Evolutionary conservation across 2,329 filamentous ascomycete species (phyloP), one percentile per base, ranked within the genome.

Genomic region (Arachnomyces sp.): DNA sequence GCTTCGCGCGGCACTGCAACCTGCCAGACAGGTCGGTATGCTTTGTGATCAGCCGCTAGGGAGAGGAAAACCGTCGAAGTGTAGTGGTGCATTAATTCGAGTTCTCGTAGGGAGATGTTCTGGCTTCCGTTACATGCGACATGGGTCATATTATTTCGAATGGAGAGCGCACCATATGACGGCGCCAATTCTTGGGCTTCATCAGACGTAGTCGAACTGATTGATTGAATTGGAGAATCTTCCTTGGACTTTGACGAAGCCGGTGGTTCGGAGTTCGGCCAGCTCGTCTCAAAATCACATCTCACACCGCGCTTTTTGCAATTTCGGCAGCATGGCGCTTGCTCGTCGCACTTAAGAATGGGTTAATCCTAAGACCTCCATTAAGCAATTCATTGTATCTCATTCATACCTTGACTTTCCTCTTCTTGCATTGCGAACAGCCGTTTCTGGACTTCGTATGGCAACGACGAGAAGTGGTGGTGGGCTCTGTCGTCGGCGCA

Each of bases 11-110:
- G 46, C 8, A 48, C 44, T 29, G 38, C 29, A 9, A 46, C n/a
- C 20, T 48, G 44, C 46, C 46, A 48, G 32, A 46, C 40, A 31
- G 33, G 41, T 28, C 31, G 39, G 29, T 46, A 48, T 7, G 36
- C 34, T 25, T 48, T 43, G 28, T 45, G 45, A 17, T 46, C 45
- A 13, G 39, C 29, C 9, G 9, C 9, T 17, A 48, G 34, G 6
- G 36, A 42, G 16, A 34, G 31, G 28, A 39, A 48, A 3, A 28
- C 36, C 11, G 35, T 43, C 8, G 45, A 45, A 12, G 38, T 25
- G 20, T 45, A 48, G 25, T 48, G 45, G 28, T 48, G 40, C 43
- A 48, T 46, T 7, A 48, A 28, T 28, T 48, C 43, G 28, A 34
- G 36, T 11, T 48, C 41, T 29, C 39, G 28, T 3, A 28, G 18